A percentile compares a stretch with the other conserved stretches of the same genome.
Conservation (phyloP, 2,329 filamentous ascomycete species). For the Aspergillus ustus region DNA sequence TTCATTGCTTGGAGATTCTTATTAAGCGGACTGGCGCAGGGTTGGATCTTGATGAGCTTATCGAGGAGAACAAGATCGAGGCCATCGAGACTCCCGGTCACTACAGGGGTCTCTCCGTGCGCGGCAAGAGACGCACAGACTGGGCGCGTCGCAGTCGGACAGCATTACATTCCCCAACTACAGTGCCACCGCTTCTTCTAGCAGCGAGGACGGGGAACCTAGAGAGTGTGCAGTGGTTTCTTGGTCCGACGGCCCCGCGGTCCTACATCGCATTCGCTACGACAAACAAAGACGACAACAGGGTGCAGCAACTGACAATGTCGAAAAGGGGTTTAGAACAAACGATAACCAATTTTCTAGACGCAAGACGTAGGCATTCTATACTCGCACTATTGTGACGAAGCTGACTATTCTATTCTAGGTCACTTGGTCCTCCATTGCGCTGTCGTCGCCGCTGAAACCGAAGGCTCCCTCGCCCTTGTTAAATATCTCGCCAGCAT, state of each 20-base stretch:
- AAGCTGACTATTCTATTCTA: slow-evolving; percentile 18
- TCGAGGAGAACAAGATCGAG: slow-evolving; percentile 68
- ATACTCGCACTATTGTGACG: not conserved
- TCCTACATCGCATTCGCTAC: slow-evolving; percentile 72
- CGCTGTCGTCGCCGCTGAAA: slow-evolving; percentile 57
- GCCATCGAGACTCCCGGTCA: slow-evolving; percentile 69
- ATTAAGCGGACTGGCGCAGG: slow-evolving; percentile 71
- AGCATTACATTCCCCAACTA: not conserved
- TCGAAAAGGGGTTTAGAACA: slow-evolving; percentile 32
- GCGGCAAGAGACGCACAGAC: slow-evolving; percentile 73
- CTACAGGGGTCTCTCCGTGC: slow-evolving; percentile 78
- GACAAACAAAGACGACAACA: slow-evolving; percentile 62
- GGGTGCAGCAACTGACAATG: slow-evolving; percentile 65
- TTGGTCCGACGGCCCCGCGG: slow-evolving; percentile 70
- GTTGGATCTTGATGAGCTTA: slow-evolving; percentile 69
- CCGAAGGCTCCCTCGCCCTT: slow-evolving; percentile 55
- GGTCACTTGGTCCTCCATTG: slow-evolving; percentile 66
- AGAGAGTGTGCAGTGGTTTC: slow-evolving; percentile 74
- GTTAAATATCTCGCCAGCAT: slow-evolving; percentile 69
- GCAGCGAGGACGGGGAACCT: slow-evolving; percentile 56
- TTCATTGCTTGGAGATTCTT: slow-evolving; percentile 54
- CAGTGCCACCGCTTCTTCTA: slow-evolving; percentile 36
- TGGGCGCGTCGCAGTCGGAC: slow-evolving; percentile 66
- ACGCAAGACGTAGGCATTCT: slow-evolving; percentile 55
- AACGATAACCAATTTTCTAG: slow-evolving; percentile 35